These are phyloP conservation scores for Choricystis sp. DNA, from an alignment of 139 green algal genomes.

Conservation along the genomic window DNA sequence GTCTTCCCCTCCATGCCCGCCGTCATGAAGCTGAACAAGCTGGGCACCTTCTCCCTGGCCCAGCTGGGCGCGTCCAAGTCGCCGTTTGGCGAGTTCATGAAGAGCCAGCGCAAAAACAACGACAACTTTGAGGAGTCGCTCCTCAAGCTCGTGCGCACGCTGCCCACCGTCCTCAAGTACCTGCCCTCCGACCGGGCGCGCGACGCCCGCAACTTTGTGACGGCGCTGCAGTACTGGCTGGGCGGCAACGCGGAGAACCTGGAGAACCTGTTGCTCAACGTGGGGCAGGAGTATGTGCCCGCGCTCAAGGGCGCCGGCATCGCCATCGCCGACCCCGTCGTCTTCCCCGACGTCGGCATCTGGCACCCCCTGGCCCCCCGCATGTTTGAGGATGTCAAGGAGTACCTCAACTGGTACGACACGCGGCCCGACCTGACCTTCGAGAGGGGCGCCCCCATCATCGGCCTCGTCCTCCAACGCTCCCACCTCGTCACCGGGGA, in stretches of 20 bases:
- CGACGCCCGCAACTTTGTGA: slow-evolving; percentile 69
- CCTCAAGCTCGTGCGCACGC: slow-evolving; percentile 84
- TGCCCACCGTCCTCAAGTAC: slow-evolving; percentile 81
- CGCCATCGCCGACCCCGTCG: slow-evolving; percentile 55
- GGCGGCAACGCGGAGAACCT: slow-evolving; percentile 93
- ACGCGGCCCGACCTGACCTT: slow-evolving; percentile 82
- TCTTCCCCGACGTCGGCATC: slow-evolving; percentile 93
- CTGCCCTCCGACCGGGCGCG: slow-evolving; percentile 79
- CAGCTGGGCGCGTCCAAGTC: slow-evolving; percentile 92
- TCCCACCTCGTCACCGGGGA: slow-evolving; percentile 96
- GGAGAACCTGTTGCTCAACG: slow-evolving; percentile 92
- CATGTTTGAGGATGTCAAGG: slow-evolving; percentile 96
- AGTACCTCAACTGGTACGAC: slow-evolving; percentile 99
- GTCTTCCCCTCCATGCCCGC: slow-evolving; percentile 98
- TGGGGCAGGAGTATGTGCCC: slow-evolving; percentile 70
- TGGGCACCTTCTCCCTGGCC: slow-evolving; percentile 91
- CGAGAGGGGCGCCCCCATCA: slow-evolving; percentile 65
- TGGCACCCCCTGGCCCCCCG: slow-evolving; percentile 81
- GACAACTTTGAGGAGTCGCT: slow-evolving; percentile 98
- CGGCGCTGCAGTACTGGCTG: slow-evolving; percentile 98
- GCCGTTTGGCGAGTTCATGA: slow-evolving; percentile 92
- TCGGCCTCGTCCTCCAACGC: slow-evolving; percentile 94
- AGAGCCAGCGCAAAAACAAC: slow-evolving; percentile 66
- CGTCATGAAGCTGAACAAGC: slow-evolving; percentile 98
- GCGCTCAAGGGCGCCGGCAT: slow-evolving; percentile 63